These are phyloP conservation scores for Linnemannia zychae DNA, from an alignment of 192 early-diverging fungal species.

Conservation along the genomic window DNA sequence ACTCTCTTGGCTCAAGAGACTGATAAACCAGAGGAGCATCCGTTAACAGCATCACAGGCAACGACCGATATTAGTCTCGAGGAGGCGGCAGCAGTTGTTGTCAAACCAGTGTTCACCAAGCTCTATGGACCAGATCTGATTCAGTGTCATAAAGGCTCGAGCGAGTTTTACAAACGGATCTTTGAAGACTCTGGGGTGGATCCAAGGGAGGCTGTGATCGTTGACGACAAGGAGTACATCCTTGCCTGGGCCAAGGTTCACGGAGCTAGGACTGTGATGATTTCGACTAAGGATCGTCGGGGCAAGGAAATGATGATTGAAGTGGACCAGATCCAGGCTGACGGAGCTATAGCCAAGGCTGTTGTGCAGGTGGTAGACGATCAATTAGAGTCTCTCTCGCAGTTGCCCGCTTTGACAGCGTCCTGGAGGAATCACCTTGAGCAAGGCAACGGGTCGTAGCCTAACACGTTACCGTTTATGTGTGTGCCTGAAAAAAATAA, in stretches of 20 bases:
- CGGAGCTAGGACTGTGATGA: slow-evolving; percentile 33
- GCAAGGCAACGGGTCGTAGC: not conserved
- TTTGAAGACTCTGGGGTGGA: slow-evolving; percentile 27
- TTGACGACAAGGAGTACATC: slow-evolving; percentile 49
- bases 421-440: slow-evolving; percentile 18
- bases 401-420: slow-evolving; percentile 29
- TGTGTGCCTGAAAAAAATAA: not conserved
- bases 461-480: not conserved
- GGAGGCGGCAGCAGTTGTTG: not conserved
- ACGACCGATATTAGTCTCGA: not conserved
- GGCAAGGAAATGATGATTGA: slow-evolving; percentile 39
- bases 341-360: not conserved
- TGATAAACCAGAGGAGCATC: not conserved
- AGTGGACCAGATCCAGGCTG: not conserved
- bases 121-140: slow-evolving; percentile 46
- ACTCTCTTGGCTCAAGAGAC: not conserved
- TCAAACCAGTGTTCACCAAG: slow-evolving; percentile 27
- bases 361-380: slow-evolving; percentile 38
- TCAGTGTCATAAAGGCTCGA: slow-evolving; percentile 29
- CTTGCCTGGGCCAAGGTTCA: slow-evolving; percentile 44
- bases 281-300: slow-evolving; percentile 31
- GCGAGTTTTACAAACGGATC: slow-evolving; percentile 24
- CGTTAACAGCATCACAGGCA: not conserved
- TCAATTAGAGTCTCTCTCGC: slow-evolving; percentile 27
- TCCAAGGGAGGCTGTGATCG: slow-evolving; percentile 29